Conservation (phyloP, 2,329 filamentous ascomycete genomes). For the Geoglossum cookeanum region DNA sequence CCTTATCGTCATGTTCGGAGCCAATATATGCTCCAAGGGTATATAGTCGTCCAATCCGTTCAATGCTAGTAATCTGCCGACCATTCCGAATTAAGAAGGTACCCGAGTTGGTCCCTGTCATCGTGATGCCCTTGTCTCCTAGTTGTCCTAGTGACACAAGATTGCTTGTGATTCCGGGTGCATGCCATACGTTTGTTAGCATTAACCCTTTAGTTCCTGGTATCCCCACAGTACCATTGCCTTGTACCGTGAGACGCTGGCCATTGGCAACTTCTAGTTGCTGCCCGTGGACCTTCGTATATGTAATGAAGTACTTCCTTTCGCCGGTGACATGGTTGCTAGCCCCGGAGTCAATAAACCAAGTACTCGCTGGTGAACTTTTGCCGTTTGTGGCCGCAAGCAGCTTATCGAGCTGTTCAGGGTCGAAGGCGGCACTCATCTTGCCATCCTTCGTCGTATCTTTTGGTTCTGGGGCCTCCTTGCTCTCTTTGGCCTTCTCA, state of each 20-base stretch:
- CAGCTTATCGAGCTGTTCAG: not conserved
- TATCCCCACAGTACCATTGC: not conserved
- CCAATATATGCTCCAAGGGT: not conserved
- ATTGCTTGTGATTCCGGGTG: not conserved
- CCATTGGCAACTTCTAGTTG: not conserved
- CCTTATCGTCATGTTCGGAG: not conserved
- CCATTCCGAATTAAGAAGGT: not conserved
- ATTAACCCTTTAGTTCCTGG: not conserved
- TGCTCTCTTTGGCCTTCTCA: not conserved
- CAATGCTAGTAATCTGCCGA: not conserved
- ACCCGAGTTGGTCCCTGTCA: not conserved
- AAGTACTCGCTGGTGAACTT: not conserved
- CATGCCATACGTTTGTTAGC: not conserved
- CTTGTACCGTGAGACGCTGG: not conserved
- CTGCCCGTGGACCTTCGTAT: not conserved
- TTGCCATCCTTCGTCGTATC: not conserved
- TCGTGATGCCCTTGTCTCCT: slow-evolving; percentile 6
- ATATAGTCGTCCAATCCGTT: not conserved
- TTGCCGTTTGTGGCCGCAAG: not conserved
- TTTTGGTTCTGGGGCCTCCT: not conserved
- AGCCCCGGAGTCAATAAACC: not conserved
- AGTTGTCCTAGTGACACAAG: not conserved
- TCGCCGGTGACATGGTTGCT: not conserved
- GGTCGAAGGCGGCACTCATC: not conserved
- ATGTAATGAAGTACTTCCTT: not conserved